Base-by-base conservation (phyloP, 2,329 filamentous ascomycete species). In the Leptographium radiaticola region DNA sequence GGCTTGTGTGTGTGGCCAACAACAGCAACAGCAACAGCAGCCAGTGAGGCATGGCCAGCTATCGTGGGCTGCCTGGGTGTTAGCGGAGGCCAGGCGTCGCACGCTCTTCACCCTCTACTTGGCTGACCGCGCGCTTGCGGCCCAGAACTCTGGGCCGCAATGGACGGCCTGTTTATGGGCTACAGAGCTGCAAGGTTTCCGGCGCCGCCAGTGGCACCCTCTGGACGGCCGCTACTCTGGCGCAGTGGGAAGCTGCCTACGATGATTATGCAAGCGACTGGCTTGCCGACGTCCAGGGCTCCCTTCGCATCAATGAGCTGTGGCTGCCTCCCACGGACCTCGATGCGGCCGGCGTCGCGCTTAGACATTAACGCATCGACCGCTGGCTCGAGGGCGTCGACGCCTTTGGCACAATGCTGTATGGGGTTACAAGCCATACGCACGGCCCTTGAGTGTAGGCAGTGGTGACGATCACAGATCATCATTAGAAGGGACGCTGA, bases 341-440 rank as follows among this genome's bases (percentile, higher is more conserved):
- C 11, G 61, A 64, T 18, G 66, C 68, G 8, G 54, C 58, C 0
- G 63, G 61, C 0, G 53, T 70, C 18, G 48, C 56, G 0, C 20
- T 15, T 16, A 50, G 54, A 20, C 45, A 68, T 49, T 66, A 64
- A 1, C 55, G 59, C 12, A 67, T 77, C 1, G 73, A 76, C 33
- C 62, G 60, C n/a, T 80, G 77, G 77, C 54, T 80, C 8, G 69
- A 74, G 51, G 61, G 63, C 16, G 62, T 76, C 1, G 77, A 80
- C 59, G 75, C 76, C 49, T 79, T 72, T 61, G 76, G 76, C 1
- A 76, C 69, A 18, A 75, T 77, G 72, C 49, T 80, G 1, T 79
- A 75, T 57, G 67, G 72, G 0, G 71, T 76, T 0, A 73, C 71
- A 0, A 69, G 67, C 46, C 71, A 67, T 50, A 76, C 72, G 0